Percentiles rank a stretch among this genome's conserved stretches.
Conservation (phyloP, 108 stramenopile species). For the Pseudonitzschia multistriata region DNA sequence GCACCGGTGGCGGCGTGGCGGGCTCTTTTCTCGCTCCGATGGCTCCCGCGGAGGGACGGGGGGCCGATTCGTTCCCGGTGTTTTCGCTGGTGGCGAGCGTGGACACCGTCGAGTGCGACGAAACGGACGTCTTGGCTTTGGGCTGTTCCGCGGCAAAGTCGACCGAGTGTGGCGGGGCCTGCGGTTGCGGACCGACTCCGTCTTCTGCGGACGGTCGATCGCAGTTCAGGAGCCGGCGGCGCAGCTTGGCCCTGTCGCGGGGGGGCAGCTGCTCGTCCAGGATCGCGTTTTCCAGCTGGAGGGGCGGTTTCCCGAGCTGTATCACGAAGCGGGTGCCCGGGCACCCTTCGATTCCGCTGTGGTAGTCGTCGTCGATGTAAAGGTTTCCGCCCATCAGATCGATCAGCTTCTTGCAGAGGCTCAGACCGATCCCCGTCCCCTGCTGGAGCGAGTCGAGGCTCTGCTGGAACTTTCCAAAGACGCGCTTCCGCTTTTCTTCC, state of each 20-base stretch:
- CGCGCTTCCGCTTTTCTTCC: slow-evolving; percentile 25
- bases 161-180: background rate
- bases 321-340: slow-evolving; percentile 33
- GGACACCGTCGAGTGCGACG: background rate
- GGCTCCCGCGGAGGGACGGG: background rate
- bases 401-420: slow-evolving; percentile 27
- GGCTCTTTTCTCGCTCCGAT: background rate
- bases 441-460: slow-evolving; percentile 39
- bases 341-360: slow-evolving; percentile 31
- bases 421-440: slow-evolving; percentile 41
- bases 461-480: slow-evolving; percentile 44
- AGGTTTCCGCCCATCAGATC: slow-evolving; percentile 33
- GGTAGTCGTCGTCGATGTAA: slow-evolving; percentile 18
- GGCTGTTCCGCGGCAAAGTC: background rate
- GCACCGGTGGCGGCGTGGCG: too few species aligned
- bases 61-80: background rate
- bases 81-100: background rate
- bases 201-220: background rate
- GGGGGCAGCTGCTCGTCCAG: background rate
- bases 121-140: background rate
- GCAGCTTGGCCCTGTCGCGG: background rate
- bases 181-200: too few species aligned
- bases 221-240: background rate
- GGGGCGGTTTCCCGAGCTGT: slow-evolving; percentile 3
- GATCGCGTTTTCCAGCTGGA: background rate